These are phyloP conservation scores for Pyropia haitanensis DNA, from an alignment of 23 red algal species.

Conservation along the genomic window DNA sequence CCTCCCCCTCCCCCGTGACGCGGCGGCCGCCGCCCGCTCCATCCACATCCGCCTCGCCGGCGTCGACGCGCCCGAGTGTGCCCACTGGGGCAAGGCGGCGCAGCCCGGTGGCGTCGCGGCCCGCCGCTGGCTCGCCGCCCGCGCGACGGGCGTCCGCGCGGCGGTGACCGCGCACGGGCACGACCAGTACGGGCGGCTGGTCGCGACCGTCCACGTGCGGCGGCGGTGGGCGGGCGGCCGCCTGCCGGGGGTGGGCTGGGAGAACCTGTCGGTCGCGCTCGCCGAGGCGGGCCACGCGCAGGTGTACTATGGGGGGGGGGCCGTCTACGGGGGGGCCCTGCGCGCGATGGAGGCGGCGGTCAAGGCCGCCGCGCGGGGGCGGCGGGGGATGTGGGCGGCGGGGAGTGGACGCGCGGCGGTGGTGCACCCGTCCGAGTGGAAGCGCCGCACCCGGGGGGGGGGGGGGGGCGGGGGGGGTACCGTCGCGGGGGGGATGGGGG, in stretches of 20 bases:
- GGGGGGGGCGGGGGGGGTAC: too few relatives aligned
- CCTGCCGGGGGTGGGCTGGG: constrained; percentile 30
- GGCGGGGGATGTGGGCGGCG: background rate
- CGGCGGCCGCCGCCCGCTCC: constrained; percentile 17
- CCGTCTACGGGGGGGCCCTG: constrained; percentile 40
- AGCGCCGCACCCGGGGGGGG: background rate
- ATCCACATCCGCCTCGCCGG: constrained; percentile 79
- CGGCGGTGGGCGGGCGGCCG: constrained; percentile 26
- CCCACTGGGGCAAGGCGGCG: constrained; percentile 36
- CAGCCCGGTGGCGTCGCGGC: constrained; percentile 63
- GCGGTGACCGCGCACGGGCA: constrained; percentile 33
- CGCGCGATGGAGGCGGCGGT: constrained; percentile 16
- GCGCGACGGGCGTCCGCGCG: constrained; percentile 21
- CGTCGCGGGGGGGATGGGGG: too few relatives aligned
- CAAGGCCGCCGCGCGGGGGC: background rate
- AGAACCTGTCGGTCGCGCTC: constrained; percentile 66
- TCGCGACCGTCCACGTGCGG: constrained; percentile 49
- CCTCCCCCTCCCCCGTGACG: constrained; percentile 6
- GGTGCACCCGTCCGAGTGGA: background rate
- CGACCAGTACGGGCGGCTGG: constrained; percentile 69
- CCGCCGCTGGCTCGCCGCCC: constrained; percentile 40
- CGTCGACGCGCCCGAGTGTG: constrained; percentile 87
- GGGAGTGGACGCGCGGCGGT: background rate
- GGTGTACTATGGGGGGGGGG: constrained; percentile 60
- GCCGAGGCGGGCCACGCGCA: constrained; percentile 74